A percentile compares a stretch with the other conserved stretches of the same genome.
These are phyloP conservation scores for Phaeosphaeria sp. DNA, from an alignment of 2,329 filamentous ascomycete genomes.

Conservation along the genomic window DNA sequence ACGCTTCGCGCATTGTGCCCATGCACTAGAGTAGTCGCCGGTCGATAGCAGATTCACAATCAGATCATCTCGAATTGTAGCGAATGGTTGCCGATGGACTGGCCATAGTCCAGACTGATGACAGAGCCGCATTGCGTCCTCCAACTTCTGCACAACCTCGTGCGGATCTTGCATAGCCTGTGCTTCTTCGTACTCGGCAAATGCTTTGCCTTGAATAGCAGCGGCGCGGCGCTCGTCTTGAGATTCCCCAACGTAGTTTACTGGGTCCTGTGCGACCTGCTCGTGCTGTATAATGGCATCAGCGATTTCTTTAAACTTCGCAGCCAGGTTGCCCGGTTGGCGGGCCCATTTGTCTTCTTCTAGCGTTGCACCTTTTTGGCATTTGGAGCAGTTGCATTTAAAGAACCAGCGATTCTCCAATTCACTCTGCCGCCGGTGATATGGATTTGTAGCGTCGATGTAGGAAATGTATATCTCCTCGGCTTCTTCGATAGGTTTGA, in stretches of 20 bases:
- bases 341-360: conserved; percentile 53
- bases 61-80: conserved; percentile 60
- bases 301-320: conserved; percentile 28
- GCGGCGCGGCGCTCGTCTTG: conserved; percentile 34
- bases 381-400: conserved; percentile 62
- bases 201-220: conserved; percentile 34
- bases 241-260: conserved; percentile 34
- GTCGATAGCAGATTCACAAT: conserved; percentile 56
- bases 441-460: conserved; percentile 62
- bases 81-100: conserved; percentile 61
- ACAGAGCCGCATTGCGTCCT: conserved; percentile 50
- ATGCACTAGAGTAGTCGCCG: conserved; percentile 55
- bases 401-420: conserved; percentile 65
- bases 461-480: conserved; percentile 69
- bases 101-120: conserved; percentile 53
- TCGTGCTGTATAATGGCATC: conserved; percentile 24
- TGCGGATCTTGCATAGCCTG: conserved; percentile 28
- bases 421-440: conserved; percentile 58
- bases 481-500: conserved; percentile 59
- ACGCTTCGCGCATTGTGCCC: conserved; percentile 59
- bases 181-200: conserved; percentile 30
- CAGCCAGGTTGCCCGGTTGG: conserved; percentile 33
- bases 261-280: conserved; percentile 21
- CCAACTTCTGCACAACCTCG: conserved; percentile 44
- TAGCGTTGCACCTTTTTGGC: conserved; percentile 44